A percentile compares a stretch with the other conserved stretches of the same genome.
Conservation (phyloP, 192 early-diverging fungal genomes). For the Thamnidium elegans region DNA sequence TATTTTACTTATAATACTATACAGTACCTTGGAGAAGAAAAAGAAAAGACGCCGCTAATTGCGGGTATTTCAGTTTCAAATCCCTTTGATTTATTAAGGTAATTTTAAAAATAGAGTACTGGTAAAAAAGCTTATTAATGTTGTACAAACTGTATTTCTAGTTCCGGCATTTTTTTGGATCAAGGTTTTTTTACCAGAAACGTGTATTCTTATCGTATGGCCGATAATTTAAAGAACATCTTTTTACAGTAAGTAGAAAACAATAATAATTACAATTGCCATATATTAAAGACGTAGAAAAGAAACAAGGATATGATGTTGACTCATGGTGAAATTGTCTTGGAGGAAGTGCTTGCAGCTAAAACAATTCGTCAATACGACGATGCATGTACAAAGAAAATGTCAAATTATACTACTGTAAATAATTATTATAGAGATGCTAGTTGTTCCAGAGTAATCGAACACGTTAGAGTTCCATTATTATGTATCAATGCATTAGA, state of each 20-base stretch:
- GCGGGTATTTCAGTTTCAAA: slow-evolving; percentile 81
- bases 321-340: slow-evolving; percentile 45
- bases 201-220: slow-evolving; percentile 51
- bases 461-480: slow-evolving; percentile 70
- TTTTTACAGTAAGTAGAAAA: slow-evolving; percentile 34
- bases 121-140: neutral
- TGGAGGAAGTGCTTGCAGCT: slow-evolving; percentile 50
- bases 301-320: slow-evolving; percentile 42
- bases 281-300: neutral
- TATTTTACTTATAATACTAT: no score
- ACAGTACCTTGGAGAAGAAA: slow-evolving; percentile 80
- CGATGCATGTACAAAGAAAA: slow-evolving; percentile 63
- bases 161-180: slow-evolving; percentile 35
- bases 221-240: slow-evolving; percentile 41
- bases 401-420: slow-evolving; percentile 79
- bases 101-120: neutral
- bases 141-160: neutral
- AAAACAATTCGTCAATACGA: slow-evolving; percentile 81
- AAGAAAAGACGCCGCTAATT: slow-evolving; percentile 67
- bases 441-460: slow-evolving; percentile 58
- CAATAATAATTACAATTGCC: slow-evolving; percentile 1
- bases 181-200: slow-evolving; percentile 39
- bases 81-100: slow-evolving; percentile 78
- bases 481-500: slow-evolving; percentile 83
- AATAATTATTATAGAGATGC: slow-evolving; percentile 76